Evolutionary conservation across 2,329 filamentous ascomycete species (phyloP), one percentile per base, ranked within the genome.

Genomic region (Myotisia sp.): DNA sequence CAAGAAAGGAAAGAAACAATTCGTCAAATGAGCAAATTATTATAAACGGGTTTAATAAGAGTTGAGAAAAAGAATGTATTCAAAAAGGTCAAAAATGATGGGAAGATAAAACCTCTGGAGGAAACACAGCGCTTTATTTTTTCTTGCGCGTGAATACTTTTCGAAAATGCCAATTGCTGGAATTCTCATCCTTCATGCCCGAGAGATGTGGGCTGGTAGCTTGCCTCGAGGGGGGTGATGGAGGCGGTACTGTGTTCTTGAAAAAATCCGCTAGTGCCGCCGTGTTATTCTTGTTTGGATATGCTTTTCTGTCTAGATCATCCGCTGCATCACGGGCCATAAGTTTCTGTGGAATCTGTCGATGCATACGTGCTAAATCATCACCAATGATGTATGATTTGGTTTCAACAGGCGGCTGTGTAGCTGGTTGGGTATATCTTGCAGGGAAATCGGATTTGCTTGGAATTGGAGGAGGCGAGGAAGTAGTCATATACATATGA

Each of bases 241-340:
- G 41, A 2, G 76, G 74, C 3, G 79, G 79, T 21, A 67, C 75
- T 9, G 77, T 79, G 46, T 74, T 73, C 34, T 68, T 71, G 20
- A 90, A 58, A 52, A 87, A 87, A 33, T 74, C 72, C 1, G 81
- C 79, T 28, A 87, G 56, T 33, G 84, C 79, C 12, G 70, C 68
- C 2, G 77, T 84, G 17, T 59, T 58, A 12, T 53, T 56, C 33
- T 51, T 33, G 21, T 33, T 33, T 5, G 31, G 18, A 47, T n/a
- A n/a, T n/a, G n/a, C n/a, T n/a, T n/a, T n/a, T 31, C 29, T 21
- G 29, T 24, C 48, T 44, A 27, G 50, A 40, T 6, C 47, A 12
- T 29, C 22, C 13, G 19, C 19, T 40, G 21, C 46, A 26, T 41
- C 40, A 42, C 42, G 24, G 44, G 46, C 39, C 44, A 44, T 29